Conservation (phyloP, 768 basidiomycete species). For the Mycena chlorophos region DNA sequence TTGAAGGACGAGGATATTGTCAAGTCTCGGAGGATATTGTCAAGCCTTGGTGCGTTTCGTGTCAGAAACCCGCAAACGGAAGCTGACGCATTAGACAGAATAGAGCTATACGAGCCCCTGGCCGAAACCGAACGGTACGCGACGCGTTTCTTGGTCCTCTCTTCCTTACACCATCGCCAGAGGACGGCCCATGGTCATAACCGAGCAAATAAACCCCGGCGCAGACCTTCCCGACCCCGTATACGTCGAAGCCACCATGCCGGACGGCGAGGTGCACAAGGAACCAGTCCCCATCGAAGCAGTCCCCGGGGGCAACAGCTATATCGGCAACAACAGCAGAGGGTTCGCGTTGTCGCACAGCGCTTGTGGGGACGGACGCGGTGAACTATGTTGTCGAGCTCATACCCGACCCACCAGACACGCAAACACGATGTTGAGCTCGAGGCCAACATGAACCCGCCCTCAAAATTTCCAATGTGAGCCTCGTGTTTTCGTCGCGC, state of each 20-base stretch:
- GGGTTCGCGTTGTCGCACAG: neutral
- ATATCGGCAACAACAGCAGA: neutral
- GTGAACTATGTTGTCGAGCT: neutral
- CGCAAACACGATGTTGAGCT: too few species aligned
- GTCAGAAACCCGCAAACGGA: neutral
- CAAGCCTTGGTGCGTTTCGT: neutral
- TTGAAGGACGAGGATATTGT: neutral
- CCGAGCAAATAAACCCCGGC: neutral
- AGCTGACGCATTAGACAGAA: neutral
- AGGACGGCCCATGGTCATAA: neutral
- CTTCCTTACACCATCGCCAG: neutral
- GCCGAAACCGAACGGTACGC: neutral
- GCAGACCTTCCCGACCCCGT: neutral
- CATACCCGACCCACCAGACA: neutral
- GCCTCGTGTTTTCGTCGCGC: too few species aligned
- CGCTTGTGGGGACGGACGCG: neutral
- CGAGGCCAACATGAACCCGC: too few species aligned
- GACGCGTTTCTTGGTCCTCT: neutral
- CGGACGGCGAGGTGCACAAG: neutral
- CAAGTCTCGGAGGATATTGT: too few species aligned
- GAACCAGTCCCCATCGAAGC: neutral
- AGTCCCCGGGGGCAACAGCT: neutral
- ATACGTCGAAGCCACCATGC: neutral
- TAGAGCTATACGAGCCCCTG: neutral
- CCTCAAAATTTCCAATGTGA: too few species aligned